Conservation (phyloP, 768 basidiomycete genomes). For the Crucibulum laeve region DNA sequence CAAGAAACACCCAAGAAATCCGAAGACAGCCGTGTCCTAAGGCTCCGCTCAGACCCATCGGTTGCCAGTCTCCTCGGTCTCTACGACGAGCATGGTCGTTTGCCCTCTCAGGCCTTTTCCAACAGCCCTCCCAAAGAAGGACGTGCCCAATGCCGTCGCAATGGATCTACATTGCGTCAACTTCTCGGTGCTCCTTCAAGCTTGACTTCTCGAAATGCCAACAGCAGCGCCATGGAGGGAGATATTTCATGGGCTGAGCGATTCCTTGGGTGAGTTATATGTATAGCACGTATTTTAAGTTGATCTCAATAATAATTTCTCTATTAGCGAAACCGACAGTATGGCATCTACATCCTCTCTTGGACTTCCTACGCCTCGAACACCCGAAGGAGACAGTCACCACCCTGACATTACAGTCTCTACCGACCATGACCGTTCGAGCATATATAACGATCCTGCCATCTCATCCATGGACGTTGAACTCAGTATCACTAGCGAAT, state of each 20-base stretch:
- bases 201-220: slow-evolving; percentile 18
- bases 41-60: slow-evolving; percentile 72
- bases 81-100: slow-evolving; percentile 69
- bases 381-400: slow-evolving; percentile 24
- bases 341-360: slow-evolving; percentile 44
- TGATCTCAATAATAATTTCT: neutral
- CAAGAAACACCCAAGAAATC: slow-evolving; percentile 28
- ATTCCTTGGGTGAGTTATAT: slow-evolving; percentile 55
- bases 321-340: slow-evolving; percentile 38
- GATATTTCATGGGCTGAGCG: slow-evolving; percentile 86
- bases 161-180: slow-evolving; percentile 71
- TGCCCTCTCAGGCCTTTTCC: slow-evolving; percentile 60
- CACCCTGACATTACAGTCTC: slow-evolving; percentile 35
- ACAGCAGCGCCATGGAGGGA: slow-evolving; percentile 46
- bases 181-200: slow-evolving; percentile 55
- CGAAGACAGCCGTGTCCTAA: slow-evolving; percentile 46
- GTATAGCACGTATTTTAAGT: slow-evolving; percentile 12
- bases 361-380: slow-evolving; percentile 48
- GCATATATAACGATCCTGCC: slow-evolving; percentile 36
- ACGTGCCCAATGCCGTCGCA: slow-evolving; percentile 51
- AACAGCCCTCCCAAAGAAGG: slow-evolving; percentile 47
- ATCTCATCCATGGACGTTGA: slow-evolving; percentile 80
- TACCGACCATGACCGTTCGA: slow-evolving; percentile 43
- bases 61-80: slow-evolving; percentile 69
- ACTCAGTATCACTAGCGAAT: slow-evolving; percentile 48